phyloP scores from a whole-genome alignment of 176 grass and related monocot species.

The Chrysopogon serrulatus region DNA sequence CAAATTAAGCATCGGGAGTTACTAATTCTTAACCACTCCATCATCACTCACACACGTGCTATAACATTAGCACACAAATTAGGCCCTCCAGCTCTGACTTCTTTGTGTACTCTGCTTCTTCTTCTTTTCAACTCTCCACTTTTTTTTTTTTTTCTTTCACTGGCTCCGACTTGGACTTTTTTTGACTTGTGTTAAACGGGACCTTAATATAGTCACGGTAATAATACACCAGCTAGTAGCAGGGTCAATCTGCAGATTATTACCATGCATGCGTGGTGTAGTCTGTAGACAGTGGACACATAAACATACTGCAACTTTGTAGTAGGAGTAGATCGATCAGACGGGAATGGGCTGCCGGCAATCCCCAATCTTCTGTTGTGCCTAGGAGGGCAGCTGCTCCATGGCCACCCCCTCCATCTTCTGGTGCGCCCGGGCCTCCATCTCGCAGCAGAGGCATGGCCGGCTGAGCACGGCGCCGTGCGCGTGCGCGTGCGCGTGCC shows the following conservation, averaged over 20 bases:
- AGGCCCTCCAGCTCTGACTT: background rate
- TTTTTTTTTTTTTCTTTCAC: background rate
- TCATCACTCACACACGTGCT: background rate
- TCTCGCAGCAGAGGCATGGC: constrained; percentile 58
- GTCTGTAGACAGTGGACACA: too few species aligned
- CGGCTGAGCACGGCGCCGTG: constrained; percentile 25
- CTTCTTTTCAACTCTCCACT: background rate
- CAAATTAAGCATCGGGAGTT: background rate
- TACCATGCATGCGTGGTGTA: background rate
- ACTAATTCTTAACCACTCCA: background rate
- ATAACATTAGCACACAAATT: background rate
- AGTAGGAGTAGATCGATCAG: background rate
- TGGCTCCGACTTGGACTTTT: background rate
- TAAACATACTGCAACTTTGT: too few species aligned
- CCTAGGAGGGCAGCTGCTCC: constrained; percentile 59
- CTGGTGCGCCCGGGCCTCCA: constrained; percentile 58
- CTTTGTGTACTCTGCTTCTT: background rate
- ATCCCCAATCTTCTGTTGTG: background rate
- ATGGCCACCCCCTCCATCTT: constrained; percentile 69
- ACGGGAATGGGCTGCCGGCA: background rate
- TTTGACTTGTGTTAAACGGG: background rate
- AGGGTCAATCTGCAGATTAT: background rate
- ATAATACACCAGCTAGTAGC: background rate
- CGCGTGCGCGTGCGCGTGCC: background rate
- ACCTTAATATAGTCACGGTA: background rate